Evolutionary conservation across 2,329 filamentous ascomycete genomes (phyloP), one percentile per base, ranked within the genome.

Genomic region (Trichoderma pleuroti): DNA sequence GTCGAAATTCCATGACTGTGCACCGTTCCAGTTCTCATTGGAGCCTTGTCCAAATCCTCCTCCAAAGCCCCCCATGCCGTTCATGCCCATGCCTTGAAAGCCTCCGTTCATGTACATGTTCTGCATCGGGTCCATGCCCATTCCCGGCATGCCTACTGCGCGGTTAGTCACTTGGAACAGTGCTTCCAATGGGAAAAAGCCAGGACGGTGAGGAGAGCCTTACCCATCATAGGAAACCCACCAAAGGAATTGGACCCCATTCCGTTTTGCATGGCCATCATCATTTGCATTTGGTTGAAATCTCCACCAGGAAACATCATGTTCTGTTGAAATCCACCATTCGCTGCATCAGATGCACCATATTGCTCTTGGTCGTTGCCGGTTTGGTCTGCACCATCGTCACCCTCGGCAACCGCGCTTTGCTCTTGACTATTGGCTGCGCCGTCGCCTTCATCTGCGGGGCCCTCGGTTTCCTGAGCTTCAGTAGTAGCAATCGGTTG

Each of bases 161-260:
- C 36, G 21, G 72, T 82, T 76, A 85, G 80, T 72, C 39, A 69
- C 49, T 30, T 57, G 54, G 14, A 28, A 28, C 3, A 39, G 11
- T n/a, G 14, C 4, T 36, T 52, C 18, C 14, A 39, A 12, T 14
- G n/a, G 59, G 28, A 24, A 28, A 28, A 62, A 46, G 11, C 54
- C 36, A n/a, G 10, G 63, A 30, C 24, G 56, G 24, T 36, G 21
- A 11, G 18, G 61, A 32, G 61, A 28, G 86, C 92, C 63, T 79
- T 88, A 98, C 94, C 92, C 92, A 98, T 97, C 89, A 95, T 93
- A 67, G 91, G 86, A 77, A 91, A 91, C 72, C 83, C 83, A 71
- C 85, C 84, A 76, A 90, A 90, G 3, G 82, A 81, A 74, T 82
- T 84, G 34, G 84, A 80, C 57, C 83, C 84, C 86, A 90, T 90